phyloP scores from a whole-genome alignment of 2,329 filamentous ascomycete genomes.

The Fusarium praegraminearum region DNA sequence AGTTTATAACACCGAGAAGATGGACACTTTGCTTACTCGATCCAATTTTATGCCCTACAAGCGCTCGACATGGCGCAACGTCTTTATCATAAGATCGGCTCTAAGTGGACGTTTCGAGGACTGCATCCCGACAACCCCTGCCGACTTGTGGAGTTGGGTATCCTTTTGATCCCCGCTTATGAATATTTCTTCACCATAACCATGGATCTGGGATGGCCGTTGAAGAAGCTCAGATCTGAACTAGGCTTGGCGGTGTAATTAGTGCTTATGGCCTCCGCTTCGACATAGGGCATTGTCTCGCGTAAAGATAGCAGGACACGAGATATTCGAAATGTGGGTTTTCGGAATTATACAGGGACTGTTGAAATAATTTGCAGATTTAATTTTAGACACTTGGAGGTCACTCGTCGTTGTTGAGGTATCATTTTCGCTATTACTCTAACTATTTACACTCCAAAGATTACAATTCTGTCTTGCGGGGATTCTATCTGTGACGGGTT shows the following conservation, averaged over 20 bases:
- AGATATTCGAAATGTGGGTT: not conserved
- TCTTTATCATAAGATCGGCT: constrained; percentile 6
- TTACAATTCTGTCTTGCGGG: too few species aligned
- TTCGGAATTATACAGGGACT: fast-evolving
- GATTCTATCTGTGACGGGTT: too few species aligned
- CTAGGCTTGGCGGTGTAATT: not conserved
- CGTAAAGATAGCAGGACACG: not conserved
- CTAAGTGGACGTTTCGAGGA: constrained; percentile 9
- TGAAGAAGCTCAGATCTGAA: not conserved
- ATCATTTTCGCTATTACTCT: too few species aligned
- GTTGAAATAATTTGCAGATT: not conserved
- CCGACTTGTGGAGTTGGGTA: not conserved
- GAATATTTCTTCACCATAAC: constrained; percentile 1
- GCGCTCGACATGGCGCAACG: not conserved
- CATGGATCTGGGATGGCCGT: not conserved
- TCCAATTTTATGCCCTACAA: not conserved
- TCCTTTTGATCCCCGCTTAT: not conserved
- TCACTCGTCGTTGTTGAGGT: not conserved
- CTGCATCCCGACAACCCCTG: constrained; percentile 10
- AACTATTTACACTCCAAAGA: too few species aligned
- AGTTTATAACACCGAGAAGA: not conserved
- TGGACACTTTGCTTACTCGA: not conserved
- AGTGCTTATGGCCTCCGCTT: not conserved
- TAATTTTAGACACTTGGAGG: not conserved
- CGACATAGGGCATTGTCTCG: not conserved